Conservation (phyloP, 257 asterid species). For the Capsicum pubescens region DNA sequence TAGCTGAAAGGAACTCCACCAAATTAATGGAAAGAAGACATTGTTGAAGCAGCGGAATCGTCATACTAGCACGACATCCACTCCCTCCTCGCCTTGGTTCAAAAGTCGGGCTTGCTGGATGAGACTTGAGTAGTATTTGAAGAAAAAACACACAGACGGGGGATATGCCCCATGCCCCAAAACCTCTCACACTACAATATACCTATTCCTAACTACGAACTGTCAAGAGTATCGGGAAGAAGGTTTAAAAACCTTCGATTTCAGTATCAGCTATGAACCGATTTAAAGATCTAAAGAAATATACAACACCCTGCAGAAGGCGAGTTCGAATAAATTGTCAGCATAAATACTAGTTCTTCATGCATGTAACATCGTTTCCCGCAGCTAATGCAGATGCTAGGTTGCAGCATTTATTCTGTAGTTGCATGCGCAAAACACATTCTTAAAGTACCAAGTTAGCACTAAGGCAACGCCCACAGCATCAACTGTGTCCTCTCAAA, state of each 20-base stretch:
- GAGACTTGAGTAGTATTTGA: neutral
- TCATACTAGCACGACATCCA: neutral
- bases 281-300: neutral
- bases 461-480: neutral
- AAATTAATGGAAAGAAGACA: neutral
- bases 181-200: neutral
- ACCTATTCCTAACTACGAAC: neutral
- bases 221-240: neutral
- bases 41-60: neutral
- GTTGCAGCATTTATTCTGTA: neutral
- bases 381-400: conserved; percentile 2
- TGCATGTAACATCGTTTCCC: neutral
- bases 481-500: neutral
- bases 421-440: neutral
- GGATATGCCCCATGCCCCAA: neutral
- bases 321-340: neutral
- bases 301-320: neutral
- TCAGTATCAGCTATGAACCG: neutral
- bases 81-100: neutral
- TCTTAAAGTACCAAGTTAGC: neutral
- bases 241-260: neutral
- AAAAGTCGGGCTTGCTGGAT: neutral
- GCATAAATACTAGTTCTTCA: neutral
- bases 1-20: conserved; percentile 10
- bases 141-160: neutral